These are phyloP conservation scores for Zygosaccharomyces pseudobailii DNA, from an alignment of 1,139 yeast species.

Conservation along the genomic window DNA sequence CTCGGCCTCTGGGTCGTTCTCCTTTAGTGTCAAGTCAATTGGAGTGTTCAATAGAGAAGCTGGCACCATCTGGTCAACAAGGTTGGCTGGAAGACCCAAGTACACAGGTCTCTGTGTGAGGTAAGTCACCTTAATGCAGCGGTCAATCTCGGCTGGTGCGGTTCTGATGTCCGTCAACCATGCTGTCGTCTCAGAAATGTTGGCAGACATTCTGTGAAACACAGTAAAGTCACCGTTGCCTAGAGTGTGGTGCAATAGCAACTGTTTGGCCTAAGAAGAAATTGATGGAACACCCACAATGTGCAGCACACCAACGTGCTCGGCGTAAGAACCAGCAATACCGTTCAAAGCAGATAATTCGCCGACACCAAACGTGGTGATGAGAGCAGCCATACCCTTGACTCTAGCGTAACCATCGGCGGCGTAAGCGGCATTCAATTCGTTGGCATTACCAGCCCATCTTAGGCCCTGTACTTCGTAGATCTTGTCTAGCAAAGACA, in stretches of 20 bases:
- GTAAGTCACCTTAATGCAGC: conserved; percentile 68
- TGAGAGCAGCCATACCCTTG: conserved; percentile 54
- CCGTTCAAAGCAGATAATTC: conserved; percentile 85
- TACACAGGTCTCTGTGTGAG: conserved; percentile 77
- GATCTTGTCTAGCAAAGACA: neutral
- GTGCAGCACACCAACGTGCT: conserved; percentile 72
- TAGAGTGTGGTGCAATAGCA: conserved; percentile 60
- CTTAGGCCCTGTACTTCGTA: conserved; percentile 52
- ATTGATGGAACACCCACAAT: conserved; percentile 73
- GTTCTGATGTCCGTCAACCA: conserved; percentile 55
- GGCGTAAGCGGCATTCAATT: conserved; percentile 66
- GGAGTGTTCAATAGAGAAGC: conserved; percentile 54
- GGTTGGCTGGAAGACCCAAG: conserved; percentile 76
- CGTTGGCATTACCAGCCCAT: conserved; percentile 73
- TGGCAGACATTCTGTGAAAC: conserved; percentile 67
- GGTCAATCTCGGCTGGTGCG: conserved; percentile 69
- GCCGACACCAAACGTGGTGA: conserved; percentile 81
- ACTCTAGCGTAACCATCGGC: conserved; percentile 70
- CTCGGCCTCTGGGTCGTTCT: conserved; percentile 68
- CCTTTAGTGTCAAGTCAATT: conserved; percentile 55
- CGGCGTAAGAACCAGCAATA: conserved; percentile 76
- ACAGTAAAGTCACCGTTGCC: conserved; percentile 85
- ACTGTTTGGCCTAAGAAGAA: conserved; percentile 60
- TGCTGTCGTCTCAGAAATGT: conserved; percentile 62
- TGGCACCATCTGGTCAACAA: conserved; percentile 62